These are phyloP conservation scores for Suillus clintonianus DNA, from an alignment of 768 basidiomycete species.

Conservation along the genomic window DNA sequence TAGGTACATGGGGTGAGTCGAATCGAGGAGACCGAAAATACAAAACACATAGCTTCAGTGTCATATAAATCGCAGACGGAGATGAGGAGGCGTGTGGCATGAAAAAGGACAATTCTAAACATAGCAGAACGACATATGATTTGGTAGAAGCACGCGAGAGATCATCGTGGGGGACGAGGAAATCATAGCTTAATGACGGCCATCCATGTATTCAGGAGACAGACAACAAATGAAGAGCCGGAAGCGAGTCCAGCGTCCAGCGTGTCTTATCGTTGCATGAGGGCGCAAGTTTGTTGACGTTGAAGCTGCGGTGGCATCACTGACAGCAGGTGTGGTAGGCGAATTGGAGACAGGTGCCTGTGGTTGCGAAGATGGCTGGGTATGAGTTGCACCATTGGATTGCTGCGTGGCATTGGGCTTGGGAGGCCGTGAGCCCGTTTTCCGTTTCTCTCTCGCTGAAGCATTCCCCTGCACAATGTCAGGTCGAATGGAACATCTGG, in stretches of 20 bases:
- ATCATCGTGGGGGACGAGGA: no score
- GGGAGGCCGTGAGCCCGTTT: background rate
- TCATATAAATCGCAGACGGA: no score
- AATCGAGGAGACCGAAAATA: no score
- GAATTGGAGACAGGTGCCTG: background rate
- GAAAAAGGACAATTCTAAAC: no score
- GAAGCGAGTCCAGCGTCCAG: background rate
- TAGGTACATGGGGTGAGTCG: no score
- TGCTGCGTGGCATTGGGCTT: background rate
- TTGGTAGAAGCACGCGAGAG: no score
- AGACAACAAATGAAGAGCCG: background rate
- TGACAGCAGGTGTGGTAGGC: background rate
- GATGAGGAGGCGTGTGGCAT: no score
- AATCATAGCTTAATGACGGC: constrained; percentile 21
- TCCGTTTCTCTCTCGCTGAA: background rate
- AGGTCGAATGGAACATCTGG: background rate
- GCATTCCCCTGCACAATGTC: background rate
- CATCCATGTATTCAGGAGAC: background rate
- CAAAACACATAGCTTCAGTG: no score
- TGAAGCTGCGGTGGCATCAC: background rate
- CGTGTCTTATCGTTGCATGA: background rate
- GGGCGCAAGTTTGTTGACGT: background rate
- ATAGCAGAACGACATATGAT: no score
- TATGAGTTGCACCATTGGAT: background rate
- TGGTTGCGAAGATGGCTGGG: background rate